phyloP scores from a whole-genome alignment of 352 stramenopile genomes.

The Pythium dissotocum region DNA sequence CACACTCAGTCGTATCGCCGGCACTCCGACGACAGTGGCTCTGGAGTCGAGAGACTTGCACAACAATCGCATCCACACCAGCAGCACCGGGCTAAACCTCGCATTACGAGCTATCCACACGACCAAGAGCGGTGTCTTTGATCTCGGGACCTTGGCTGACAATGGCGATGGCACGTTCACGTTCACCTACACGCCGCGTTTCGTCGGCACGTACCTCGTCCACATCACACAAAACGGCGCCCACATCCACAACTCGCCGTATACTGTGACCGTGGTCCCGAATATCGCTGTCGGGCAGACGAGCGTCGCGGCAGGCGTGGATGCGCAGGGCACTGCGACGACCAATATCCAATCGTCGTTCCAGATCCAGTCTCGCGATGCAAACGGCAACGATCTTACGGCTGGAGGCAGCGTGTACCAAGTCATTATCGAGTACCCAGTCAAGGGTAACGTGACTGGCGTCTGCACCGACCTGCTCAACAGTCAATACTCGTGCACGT shows the following conservation, averaged over 20 bases:
- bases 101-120: conserved; percentile 46
- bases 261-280: conserved; percentile 47
- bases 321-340: conserved; percentile 31
- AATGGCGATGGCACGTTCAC: conserved; percentile 37
- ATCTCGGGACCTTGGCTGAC: conserved; percentile 30
- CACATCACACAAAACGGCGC: conserved; percentile 39
- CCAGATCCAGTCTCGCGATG: conserved; percentile 53
- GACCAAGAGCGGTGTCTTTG: conserved; percentile 15
- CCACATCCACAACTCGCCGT: conserved; percentile 66
- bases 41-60: conserved; percentile 57
- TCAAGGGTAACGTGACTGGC: conserved; percentile 40
- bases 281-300: conserved; percentile 44
- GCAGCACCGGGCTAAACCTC: conserved; percentile 24
- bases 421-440: conserved; percentile 40
- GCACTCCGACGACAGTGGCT: conserved; percentile 36
- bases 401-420: conserved; percentile 42
- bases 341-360: conserved; percentile 69
- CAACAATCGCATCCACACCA: conserved; percentile 56
- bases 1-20: conserved; percentile 44
- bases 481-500: conserved; percentile 65
- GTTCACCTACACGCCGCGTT: conserved; percentile 35
- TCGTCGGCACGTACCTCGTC: conserved; percentile 38
- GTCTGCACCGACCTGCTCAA: conserved; percentile 54
- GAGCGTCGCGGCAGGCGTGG: conserved; percentile 42
- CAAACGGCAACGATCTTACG: conserved; percentile 51